A percentile compares a stretch with the other conserved stretches of the same genome.
Evolutionary conservation across 2,329 filamentous ascomycete genomes (phyloP).

Genomic region (Arachnomyces sp.): DNA sequence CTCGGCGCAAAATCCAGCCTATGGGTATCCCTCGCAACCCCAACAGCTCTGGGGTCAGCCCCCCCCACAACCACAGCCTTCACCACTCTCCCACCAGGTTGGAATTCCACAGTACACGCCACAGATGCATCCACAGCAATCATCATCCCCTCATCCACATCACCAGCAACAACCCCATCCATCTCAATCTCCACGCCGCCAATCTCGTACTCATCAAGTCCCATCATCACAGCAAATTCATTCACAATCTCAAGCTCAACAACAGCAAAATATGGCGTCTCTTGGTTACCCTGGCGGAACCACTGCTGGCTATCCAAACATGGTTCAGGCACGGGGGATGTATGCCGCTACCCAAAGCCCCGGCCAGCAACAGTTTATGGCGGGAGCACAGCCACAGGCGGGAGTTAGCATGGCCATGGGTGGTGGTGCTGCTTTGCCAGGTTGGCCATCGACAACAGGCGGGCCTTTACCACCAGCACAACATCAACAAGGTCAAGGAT

Average conservation of each 20-base stretch:
- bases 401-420: conserved; percentile 30
- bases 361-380: conserved; percentile 26
- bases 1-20: conserved; percentile 35
- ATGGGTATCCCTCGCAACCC: conserved; percentile 46
- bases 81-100: conserved; percentile 44
- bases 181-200: conserved; percentile 36
- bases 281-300: conserved; percentile 29
- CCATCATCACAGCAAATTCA: conserved; percentile 29
- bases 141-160: conserved; percentile 30
- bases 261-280: conserved; percentile 27
- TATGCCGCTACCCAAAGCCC: conserved; percentile 29
- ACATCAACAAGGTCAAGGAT: conserved; percentile 29
- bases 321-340: conserved; percentile 26
- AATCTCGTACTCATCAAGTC: conserved; percentile 17
- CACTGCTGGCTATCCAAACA: conserved; percentile 25
- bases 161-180: conserved; percentile 27
- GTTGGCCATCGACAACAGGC: conserved; percentile 29
- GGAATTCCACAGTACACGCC: conserved; percentile 34
- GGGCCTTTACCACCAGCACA: conserved; percentile 30
- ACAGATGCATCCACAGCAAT: conserved; percentile 32
- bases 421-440: conserved; percentile 25
- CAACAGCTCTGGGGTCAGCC: conserved; percentile 55
- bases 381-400: conserved; percentile 27
- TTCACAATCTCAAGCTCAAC: conserved; percentile 22
- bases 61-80: conserved; percentile 49